phyloP scores from a whole-genome alignment of 2,329 filamentous ascomycete species.

The Botrytis porri region DNA sequence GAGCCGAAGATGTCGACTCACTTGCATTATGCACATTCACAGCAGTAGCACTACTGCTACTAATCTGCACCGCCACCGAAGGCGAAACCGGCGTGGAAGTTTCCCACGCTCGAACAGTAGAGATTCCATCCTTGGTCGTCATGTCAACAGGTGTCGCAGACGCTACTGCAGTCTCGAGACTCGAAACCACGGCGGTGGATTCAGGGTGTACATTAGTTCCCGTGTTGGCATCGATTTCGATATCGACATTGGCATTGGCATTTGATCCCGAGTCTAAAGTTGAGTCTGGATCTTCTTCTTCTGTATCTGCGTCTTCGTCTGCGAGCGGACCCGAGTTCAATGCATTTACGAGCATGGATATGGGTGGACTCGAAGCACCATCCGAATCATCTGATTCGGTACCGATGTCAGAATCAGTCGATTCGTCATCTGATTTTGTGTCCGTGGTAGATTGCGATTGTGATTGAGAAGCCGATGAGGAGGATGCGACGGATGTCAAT shows the following conservation, averaged over 20 bases:
- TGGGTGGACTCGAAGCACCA: not conserved
- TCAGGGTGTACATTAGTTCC: not conserved
- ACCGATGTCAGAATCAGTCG: not conserved
- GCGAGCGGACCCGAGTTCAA: conserved; percentile 4
- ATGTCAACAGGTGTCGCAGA: not conserved
- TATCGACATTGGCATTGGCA: not conserved
- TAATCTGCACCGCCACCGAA: not conserved
- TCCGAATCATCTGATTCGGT: not conserved
- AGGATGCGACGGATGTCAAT: not conserved
- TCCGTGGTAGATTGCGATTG: not conserved
- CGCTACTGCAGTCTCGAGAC: not conserved
- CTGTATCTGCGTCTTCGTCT: not conserved
- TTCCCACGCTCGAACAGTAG: not conserved
- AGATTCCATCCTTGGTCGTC: not conserved
- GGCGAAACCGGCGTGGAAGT: not conserved
- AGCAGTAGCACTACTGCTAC: not conserved
- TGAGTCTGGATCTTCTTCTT: not conserved
- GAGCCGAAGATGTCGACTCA: not conserved
- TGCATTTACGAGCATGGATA: not conserved
- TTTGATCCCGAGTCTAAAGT: not conserved
- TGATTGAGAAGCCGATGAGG: not conserved
- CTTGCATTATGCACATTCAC: not conserved
- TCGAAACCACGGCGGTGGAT: not conserved
- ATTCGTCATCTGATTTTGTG: not conserved
- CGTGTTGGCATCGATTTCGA: not conserved